phyloP scores from a whole-genome alignment of 2,329 filamentous ascomycete genomes.

The Nigrospora sphaerica region DNA sequence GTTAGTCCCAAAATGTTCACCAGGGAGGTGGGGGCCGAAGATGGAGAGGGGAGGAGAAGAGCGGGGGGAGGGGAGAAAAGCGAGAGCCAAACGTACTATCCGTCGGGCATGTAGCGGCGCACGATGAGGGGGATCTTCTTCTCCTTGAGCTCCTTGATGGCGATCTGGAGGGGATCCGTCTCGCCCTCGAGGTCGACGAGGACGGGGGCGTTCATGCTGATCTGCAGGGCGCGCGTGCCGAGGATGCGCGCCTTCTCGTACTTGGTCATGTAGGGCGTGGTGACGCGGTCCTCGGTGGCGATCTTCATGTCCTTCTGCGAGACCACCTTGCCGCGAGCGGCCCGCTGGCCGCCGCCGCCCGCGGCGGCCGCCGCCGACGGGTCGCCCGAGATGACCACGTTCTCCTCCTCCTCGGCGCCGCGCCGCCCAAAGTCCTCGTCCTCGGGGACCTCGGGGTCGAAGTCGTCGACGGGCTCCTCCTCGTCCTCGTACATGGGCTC shows the following conservation, averaged over 20 bases:
- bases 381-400: conserved; percentile 55
- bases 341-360: conserved; percentile 41
- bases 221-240: conserved; percentile 88
- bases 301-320: conserved; percentile 78
- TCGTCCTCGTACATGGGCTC: conserved; percentile 69
- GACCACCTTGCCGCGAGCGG: not conserved
- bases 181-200: conserved; percentile 95
- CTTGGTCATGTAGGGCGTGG: conserved; percentile 99
- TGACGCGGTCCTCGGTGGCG: conserved; percentile 76
- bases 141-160: conserved; percentile 92
- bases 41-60: not conserved
- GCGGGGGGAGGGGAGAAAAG: not conserved
- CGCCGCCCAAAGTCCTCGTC: conserved; percentile 43
- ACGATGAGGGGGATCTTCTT: conserved; percentile 98
- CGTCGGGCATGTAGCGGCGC: conserved; percentile 90
- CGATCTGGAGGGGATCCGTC: conserved; percentile 95
- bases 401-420: conserved; percentile 49
- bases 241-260: conserved; percentile 93
- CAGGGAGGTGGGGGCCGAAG: not conserved
- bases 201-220: conserved; percentile 97
- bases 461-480: conserved; percentile 50
- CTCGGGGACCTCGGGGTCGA: conserved; percentile 46
- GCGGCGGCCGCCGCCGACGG: conserved; percentile 49
- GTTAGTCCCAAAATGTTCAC: not conserved
- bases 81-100: conserved; percentile 60